Percentiles rank a stretch among this genome's conserved stretches.
These are phyloP conservation scores for Yarrowia osloensis DNA, from an alignment of 805 yeast species.

Conservation along the genomic window DNA sequence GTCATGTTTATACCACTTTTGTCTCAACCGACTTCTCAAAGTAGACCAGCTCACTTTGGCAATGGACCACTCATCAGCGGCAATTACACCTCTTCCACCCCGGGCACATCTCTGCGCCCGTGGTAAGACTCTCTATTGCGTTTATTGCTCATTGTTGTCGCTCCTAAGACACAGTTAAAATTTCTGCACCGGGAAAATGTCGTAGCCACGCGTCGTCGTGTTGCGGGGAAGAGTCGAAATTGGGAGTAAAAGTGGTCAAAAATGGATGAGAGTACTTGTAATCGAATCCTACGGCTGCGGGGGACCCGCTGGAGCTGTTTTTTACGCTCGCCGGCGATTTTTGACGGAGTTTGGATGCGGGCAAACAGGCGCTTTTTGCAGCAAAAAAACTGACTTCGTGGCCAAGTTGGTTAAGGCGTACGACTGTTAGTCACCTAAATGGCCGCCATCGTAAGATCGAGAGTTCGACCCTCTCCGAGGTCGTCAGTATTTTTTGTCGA, in stretches of 20 bases:
- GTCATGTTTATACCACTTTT: no score
- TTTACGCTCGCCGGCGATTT: neutral
- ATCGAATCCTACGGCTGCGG: neutral
- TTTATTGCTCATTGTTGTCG: neutral
- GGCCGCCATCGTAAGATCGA: constrained; percentile 32
- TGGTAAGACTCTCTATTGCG: neutral
- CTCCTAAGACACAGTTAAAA: neutral
- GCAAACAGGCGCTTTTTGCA: neutral
- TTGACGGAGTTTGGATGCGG: neutral
- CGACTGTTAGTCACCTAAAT: constrained; percentile 26
- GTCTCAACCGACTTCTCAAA: no score
- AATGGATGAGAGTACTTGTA: no score
- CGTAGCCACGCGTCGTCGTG: constrained; percentile 1
- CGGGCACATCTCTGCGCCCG: neutral
- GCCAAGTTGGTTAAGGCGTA: constrained; percentile 32
- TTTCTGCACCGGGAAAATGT: constrained; percentile 8
- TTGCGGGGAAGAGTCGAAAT: neutral
- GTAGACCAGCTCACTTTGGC: no score
- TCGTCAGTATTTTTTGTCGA: constrained; percentile 5
- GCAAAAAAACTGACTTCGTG: constrained; percentile 15
- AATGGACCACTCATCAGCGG: no score
- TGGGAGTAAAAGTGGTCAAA: neutral
- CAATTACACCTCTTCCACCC: neutral
- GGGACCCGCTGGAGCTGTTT: neutral
- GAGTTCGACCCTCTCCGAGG: constrained; percentile 32